Evolutionary conservation across 2,329 filamentous ascomycete genomes (phyloP).

Genomic region (Diaporthe vexans): DNA sequence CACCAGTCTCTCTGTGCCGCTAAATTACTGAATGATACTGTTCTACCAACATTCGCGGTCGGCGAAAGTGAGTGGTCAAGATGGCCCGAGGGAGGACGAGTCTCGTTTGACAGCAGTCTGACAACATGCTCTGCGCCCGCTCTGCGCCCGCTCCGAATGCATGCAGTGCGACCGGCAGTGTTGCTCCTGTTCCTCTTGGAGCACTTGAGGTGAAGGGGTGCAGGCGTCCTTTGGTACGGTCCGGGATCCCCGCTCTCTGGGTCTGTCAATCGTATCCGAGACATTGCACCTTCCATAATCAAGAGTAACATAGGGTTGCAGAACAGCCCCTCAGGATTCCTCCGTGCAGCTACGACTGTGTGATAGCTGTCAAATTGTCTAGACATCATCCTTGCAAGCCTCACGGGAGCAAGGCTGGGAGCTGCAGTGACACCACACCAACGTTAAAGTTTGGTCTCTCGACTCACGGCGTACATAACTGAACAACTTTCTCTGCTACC

Average conservation of each 20-base stretch:
- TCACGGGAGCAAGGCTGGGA: background rate
- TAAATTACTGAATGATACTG: background rate
- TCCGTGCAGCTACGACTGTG: background rate
- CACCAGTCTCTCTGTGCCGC: background rate
- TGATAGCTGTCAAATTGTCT: too few species aligned
- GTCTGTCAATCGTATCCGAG: background rate
- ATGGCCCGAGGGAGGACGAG: background rate
- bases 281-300: background rate
- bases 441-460: background rate
- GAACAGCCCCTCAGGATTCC: background rate
- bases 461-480: background rate
- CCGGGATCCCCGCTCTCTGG: background rate
- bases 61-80: background rate
- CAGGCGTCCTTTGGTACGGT: background rate
- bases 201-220: background rate
- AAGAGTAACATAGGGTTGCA: background rate
- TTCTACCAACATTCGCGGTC: background rate
- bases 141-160: background rate
- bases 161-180: background rate
- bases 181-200: background rate
- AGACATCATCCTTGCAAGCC: background rate
- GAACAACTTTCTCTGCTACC: background rate
- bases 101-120: slow-evolving; percentile 7
- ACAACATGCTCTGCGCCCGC: background rate
- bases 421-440: background rate